Evolutionary conservation across 192 early-diverging fungal species (phyloP).

Genomic region (Podila horticola): DNA sequence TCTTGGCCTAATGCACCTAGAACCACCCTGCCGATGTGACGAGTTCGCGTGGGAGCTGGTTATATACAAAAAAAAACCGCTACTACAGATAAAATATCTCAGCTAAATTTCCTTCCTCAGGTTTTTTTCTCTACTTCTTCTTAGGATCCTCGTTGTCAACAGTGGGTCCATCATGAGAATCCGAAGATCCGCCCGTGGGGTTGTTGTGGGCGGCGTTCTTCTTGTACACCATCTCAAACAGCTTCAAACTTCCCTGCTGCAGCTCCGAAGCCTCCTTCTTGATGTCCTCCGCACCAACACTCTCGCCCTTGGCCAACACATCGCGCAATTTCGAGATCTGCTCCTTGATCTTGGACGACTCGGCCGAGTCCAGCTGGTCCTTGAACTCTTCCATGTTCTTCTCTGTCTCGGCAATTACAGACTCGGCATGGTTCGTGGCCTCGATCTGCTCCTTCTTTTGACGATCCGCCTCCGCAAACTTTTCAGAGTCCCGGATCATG

Average conservation of each 20-base stretch:
- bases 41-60: not conserved
- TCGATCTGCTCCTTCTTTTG: constrained; percentile 94
- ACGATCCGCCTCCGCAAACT: constrained; percentile 93
- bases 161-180: constrained; percentile 33
- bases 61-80: not conserved
- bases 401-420: constrained; percentile 91
- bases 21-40: too few species aligned
- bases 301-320: constrained; percentile 77
- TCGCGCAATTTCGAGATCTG: constrained; percentile 87
- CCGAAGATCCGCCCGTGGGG: constrained; percentile 11
- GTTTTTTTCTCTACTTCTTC: constrained; percentile 16
- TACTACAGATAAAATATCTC: not conserved
- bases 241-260: constrained; percentile 91
- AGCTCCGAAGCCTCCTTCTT: constrained; percentile 87
- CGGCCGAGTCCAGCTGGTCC: constrained; percentile 89
- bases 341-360: constrained; percentile 87
- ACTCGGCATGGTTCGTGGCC: constrained; percentile 92
- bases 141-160: constrained; percentile 49
- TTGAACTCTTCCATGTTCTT: constrained; percentile 97
- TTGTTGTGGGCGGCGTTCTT: constrained; percentile 44
- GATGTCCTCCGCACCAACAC: constrained; percentile 83
- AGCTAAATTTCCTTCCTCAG: not conserved
- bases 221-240: constrained; percentile 99
- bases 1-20: too few species aligned
- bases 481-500: constrained; percentile 94